These are phyloP conservation scores for Peronospora destructor DNA, from an alignment of 352 stramenopile species.

Conservation along the genomic window DNA sequence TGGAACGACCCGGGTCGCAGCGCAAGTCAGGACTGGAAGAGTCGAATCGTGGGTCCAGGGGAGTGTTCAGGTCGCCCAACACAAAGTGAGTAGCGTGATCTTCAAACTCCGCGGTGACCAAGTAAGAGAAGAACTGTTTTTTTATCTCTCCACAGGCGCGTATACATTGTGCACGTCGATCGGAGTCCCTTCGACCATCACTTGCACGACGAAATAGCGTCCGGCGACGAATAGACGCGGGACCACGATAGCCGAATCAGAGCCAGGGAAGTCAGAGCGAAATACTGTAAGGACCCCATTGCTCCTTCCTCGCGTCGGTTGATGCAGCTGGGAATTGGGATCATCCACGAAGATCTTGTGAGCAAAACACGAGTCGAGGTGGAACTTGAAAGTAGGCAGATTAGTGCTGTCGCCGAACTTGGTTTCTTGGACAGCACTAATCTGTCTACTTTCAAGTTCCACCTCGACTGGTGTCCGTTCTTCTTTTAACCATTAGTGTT, in stretches of 20 bases:
- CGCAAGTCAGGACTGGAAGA: background rate
- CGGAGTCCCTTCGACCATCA: background rate
- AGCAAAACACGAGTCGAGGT: background rate
- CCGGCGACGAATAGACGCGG: background rate
- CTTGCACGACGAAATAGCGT: background rate
- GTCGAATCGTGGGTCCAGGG: background rate
- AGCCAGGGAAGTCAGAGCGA: background rate
- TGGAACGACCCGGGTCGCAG: background rate
- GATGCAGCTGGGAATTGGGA: background rate
- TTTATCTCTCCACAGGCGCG: background rate
- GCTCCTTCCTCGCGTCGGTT: background rate
- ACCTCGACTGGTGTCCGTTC: conserved; percentile 1
- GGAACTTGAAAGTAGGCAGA: background rate
- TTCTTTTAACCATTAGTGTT: background rate
- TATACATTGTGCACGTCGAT: background rate
- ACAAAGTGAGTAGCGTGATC: background rate
- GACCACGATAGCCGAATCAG: background rate
- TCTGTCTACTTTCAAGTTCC: background rate
- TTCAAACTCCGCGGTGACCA: background rate
- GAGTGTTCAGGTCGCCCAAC: background rate
- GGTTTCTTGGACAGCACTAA: background rate
- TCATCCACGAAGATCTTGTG: conserved; percentile 2
- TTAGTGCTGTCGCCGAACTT: background rate
- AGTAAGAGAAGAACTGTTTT: background rate
- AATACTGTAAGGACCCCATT: background rate